Conservation (phyloP, 2,329 filamentous ascomycete genomes). For the Colletotrichum acutatum region DNA sequence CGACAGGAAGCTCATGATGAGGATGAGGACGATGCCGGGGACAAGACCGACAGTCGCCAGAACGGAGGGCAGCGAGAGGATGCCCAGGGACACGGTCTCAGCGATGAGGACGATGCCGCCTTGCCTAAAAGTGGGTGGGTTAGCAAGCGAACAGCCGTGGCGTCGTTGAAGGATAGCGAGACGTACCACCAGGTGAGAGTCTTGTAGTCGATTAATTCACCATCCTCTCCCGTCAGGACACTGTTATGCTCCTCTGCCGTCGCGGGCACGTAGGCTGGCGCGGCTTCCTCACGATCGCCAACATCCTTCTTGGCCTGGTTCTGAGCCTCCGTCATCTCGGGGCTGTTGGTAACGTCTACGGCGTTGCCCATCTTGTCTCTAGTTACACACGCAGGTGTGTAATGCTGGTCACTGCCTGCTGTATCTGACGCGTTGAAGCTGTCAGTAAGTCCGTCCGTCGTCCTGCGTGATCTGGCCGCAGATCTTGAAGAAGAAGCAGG, state of each 20-base stretch:
- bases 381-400: background rate
- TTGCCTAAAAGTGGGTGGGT: slow-evolving; percentile 46
- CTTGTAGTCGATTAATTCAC: slow-evolving; percentile 48
- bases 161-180: too few relatives aligned
- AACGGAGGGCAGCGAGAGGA: slow-evolving; percentile 80
- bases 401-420: background rate
- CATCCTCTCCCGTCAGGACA: slow-evolving; percentile 27
- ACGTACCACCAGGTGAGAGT: slow-evolving; percentile 52
- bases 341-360: background rate
- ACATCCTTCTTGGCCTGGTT: slow-evolving; percentile 12
- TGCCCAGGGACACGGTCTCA: slow-evolving; percentile 58
- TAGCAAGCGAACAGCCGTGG: background rate
- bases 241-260: slow-evolving; percentile 26
- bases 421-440: background rate
- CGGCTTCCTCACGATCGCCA: slow-evolving; percentile 9
- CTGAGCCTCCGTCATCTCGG: slow-evolving; percentile 25
- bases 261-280: slow-evolving; percentile 17
- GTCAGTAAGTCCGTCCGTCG: slow-evolving; percentile 1
- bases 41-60: slow-evolving; percentile 78
- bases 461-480: background rate
- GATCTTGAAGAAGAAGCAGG: background rate
- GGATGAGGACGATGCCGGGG: slow-evolving; percentile 77
- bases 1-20: slow-evolving; percentile 74
- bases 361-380: background rate
- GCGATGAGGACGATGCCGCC: slow-evolving; percentile 56